Conservation (phyloP, 345 rosid species). For the Reutealis trisperma region DNA sequence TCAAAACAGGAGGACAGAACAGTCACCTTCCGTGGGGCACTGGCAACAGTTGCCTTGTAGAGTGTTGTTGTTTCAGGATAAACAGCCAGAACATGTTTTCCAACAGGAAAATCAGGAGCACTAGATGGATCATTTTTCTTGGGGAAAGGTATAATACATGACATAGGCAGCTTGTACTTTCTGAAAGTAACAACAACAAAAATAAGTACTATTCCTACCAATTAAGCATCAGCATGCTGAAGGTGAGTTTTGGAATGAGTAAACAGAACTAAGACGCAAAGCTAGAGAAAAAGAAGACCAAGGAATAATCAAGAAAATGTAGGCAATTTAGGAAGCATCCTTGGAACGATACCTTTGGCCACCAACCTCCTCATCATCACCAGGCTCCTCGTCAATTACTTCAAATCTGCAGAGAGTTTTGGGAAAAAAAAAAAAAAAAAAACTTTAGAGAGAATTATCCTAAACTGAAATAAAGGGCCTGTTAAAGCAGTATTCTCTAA, state of each 20-base stretch:
- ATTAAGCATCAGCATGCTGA: not conserved
- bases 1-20: not conserved
- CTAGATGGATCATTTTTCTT: constrained; percentile 63
- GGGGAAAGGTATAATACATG: constrained; percentile 84
- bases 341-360: constrained; percentile 58
- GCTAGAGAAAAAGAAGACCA: not conserved
- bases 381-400: constrained; percentile 95
- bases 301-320: not conserved
- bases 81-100: constrained; percentile 92
- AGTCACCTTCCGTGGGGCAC: constrained; percentile 72
- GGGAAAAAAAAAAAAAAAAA: not conserved
- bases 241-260: not conserved
- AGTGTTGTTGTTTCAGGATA: constrained; percentile 98
- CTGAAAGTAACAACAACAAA: constrained; percentile 38
- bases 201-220: constrained; percentile 4
- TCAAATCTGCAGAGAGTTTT: constrained; percentile 57
- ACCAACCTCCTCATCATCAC: constrained; percentile 87
- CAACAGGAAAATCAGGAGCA: constrained; percentile 61
- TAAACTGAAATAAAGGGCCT: constrained; percentile 1
- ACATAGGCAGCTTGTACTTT: constrained; percentile 79
- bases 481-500: not conserved
- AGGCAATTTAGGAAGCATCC: not conserved
- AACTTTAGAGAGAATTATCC: constrained; percentile 6
- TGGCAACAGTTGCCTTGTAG: constrained; percentile 89
- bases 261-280: not conserved